A percentile compares a stretch with the other conserved stretches of the same genome.
Conservation (phyloP, 352 stramenopile species). For the Globisporangium orthogonon region DNA sequence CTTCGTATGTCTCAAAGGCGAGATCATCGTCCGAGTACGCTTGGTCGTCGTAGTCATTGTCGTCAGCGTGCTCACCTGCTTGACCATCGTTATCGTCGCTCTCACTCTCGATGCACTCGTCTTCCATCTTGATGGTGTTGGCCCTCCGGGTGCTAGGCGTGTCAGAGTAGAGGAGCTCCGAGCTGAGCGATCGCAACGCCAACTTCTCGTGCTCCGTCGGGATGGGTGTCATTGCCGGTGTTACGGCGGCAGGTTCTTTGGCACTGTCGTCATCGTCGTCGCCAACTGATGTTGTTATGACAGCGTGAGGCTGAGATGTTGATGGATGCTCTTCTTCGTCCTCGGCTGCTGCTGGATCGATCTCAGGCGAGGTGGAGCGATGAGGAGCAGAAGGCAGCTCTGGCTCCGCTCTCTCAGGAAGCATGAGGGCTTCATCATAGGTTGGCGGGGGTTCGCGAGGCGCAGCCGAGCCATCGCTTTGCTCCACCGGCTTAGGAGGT, state of each 20-base stretch:
- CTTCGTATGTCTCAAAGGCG: conserved; percentile 30
- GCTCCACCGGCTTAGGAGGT: not conserved
- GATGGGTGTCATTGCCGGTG: too few relatives aligned
- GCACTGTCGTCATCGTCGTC: too few relatives aligned
- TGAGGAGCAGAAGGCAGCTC: not conserved
- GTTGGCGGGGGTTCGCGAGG: conserved; percentile 16
- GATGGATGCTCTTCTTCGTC: not conserved
- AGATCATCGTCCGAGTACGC: conserved; percentile 28
- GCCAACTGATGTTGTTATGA: too few relatives aligned
- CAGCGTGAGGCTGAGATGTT: not conserved
- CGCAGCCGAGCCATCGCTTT: not conserved
- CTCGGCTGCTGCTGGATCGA: not conserved
- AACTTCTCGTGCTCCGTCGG: not conserved
- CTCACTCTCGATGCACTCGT: not conserved
- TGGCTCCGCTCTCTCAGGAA: conserved; percentile 7
- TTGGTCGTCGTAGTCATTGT: conserved; percentile 9
- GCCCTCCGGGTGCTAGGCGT: not conserved
- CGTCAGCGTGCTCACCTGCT: conserved; percentile 4
- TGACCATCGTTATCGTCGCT: not conserved
- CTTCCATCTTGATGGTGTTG: conserved; percentile 7
- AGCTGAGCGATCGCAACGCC: not conserved
- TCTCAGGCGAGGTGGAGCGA: not conserved
- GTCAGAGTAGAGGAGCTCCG: conserved; percentile 1
- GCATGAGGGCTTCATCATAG: conserved; percentile 38
- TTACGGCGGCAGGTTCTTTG: too few relatives aligned